Percentiles rank a stretch among this genome's conserved stretches.
Evolutionary conservation across 2,329 filamentous ascomycete species (phyloP).

Genomic region (Penicillium concentricum): DNA sequence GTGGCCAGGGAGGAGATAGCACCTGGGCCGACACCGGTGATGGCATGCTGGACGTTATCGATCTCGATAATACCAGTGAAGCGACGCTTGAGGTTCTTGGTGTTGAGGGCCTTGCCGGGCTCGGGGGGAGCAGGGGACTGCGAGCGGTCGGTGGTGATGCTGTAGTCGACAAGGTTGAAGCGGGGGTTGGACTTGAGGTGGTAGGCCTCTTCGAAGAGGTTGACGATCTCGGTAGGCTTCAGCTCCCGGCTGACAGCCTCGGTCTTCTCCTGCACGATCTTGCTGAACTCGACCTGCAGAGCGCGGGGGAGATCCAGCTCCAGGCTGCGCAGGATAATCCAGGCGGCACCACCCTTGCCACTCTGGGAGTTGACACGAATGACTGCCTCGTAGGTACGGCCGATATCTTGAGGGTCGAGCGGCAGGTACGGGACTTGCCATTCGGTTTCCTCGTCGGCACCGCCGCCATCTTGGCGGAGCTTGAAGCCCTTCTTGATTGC

Average conservation of each 20-base stretch:
- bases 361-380: conserved; percentile 97
- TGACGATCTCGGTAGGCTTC: conserved; percentile 76
- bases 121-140: conserved; percentile 67
- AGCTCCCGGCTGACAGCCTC: conserved; percentile 83
- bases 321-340: conserved; percentile 86
- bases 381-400: conserved; percentile 94
- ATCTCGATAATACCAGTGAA: conserved; percentile 84
- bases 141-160: conserved; percentile 80
- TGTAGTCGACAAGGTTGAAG: conserved; percentile 88
- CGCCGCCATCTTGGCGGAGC: conserved; percentile 61
- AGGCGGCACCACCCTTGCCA: conserved; percentile 91
- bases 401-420: conserved; percentile 88
- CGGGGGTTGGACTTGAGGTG: conserved; percentile 79
- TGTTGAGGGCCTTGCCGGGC: conserved; percentile 71
- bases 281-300: conserved; percentile 86
- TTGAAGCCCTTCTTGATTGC: conserved; percentile 88
- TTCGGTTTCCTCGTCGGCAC: conserved; percentile 58
- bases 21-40: conserved; percentile 81
- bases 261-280: conserved; percentile 77
- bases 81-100: conserved; percentile 72
- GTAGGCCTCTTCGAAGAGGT: conserved; percentile 86
- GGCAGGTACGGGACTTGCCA: conserved; percentile 93
- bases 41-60: conserved; percentile 73
- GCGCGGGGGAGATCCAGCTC: conserved; percentile 90
- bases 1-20: conserved; percentile 86